phyloP scores from a whole-genome alignment of 257 asterid species.

The Solanum dulcamara region DNA sequence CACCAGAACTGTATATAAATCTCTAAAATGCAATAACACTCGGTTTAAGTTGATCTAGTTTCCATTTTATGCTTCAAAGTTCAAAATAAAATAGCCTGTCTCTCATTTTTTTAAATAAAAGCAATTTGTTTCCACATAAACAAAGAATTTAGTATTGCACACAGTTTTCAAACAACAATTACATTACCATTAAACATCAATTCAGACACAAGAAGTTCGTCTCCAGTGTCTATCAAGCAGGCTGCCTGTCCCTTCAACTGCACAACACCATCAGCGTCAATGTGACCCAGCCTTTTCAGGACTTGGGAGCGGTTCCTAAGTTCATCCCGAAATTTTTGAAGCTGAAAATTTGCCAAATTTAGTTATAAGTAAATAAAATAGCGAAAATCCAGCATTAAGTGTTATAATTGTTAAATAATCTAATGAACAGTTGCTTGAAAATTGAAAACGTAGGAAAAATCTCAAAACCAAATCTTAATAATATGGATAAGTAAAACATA shows the following conservation, averaged over 20 bases:
- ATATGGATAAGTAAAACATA: neutral
- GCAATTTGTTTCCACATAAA: neutral
- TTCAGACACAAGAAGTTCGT: constrained; percentile 92
- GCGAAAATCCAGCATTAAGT: neutral
- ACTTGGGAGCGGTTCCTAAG: constrained; percentile 93
- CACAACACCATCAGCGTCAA: constrained; percentile 74
- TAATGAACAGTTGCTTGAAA: neutral
- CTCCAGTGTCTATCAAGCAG: constrained; percentile 96
- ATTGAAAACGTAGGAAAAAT: neutral
- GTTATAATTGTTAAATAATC: neutral
- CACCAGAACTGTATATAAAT: neutral
- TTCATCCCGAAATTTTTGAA: constrained; percentile 92
- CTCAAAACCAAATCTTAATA: neutral
- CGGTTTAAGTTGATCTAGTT: neutral
- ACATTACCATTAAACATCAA: constrained; percentile 83
- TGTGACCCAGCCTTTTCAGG: constrained; percentile 79
- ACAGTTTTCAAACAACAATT: neutral
- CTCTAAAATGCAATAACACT: neutral
- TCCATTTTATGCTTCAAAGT: neutral
- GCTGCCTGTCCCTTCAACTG: constrained; percentile 97
- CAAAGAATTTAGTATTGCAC: neutral
- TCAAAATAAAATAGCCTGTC: neutral
- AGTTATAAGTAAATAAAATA: neutral
- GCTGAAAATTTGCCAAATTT: constrained; percentile 28
- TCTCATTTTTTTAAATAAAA: neutral